phyloP scores from a whole-genome alignment of 2,329 filamentous ascomycete genomes.

The Westerdykella sp. region DNA sequence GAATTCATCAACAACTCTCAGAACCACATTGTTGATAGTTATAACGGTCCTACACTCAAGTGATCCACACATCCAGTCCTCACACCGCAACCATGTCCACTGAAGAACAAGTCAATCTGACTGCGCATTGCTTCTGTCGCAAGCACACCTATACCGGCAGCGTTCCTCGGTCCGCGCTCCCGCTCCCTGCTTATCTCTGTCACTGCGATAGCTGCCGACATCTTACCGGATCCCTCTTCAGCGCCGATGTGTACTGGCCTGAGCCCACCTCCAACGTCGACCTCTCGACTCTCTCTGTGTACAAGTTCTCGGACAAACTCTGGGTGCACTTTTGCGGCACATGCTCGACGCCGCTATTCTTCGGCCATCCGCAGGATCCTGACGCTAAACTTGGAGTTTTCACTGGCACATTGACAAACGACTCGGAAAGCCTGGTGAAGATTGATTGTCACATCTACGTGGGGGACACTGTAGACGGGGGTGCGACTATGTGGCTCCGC shows the following conservation, averaged over 20 bases:
- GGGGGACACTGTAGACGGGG: constrained; percentile 49
- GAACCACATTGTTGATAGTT: too few species aligned
- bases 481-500: constrained; percentile 45
- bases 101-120: constrained; percentile 22
- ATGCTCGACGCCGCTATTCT: constrained; percentile 45
- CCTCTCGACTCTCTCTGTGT: constrained; percentile 28
- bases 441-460: constrained; percentile 41
- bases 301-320: constrained; percentile 32
- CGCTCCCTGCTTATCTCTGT: constrained; percentile 40
- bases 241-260: constrained; percentile 35
- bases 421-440: constrained; percentile 22
- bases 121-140: constrained; percentile 44
- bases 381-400: constrained; percentile 27
- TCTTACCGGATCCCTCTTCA: constrained; percentile 41
- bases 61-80: neutral
- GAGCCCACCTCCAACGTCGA: constrained; percentile 26
- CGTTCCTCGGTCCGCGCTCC: constrained; percentile 34
- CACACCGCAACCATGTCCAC: constrained; percentile 1
- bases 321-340: constrained; percentile 40
- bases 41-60: too few species aligned
- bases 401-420: constrained; percentile 37
- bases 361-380: constrained; percentile 16
- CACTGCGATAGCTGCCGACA: constrained; percentile 50
- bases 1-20: neutral
- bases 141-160: constrained; percentile 36